Percentiles rank a stretch among this genome's conserved stretches.
Conservation (phyloP, 2,329 filamentous ascomycete genomes). For the Mycosphaerella sp. region DNA sequence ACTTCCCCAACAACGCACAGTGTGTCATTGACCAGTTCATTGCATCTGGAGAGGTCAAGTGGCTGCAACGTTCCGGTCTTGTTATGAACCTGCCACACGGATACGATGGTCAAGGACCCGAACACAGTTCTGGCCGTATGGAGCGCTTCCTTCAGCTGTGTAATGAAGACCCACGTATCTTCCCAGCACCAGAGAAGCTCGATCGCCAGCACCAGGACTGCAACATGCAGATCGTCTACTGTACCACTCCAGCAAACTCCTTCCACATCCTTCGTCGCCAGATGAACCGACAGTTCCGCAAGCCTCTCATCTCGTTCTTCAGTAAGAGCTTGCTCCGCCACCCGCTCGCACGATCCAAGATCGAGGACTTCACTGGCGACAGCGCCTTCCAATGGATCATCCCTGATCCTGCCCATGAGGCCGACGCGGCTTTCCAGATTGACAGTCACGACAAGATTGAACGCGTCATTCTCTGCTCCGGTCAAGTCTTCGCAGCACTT, state of each 20-base stretch:
- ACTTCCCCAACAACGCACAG: conserved; percentile 99
- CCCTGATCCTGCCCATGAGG: conserved; percentile 75
- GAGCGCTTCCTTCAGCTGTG: conserved; percentile 96
- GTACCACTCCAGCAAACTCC: conserved; percentile 91
- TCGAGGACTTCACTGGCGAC: conserved; percentile 86
- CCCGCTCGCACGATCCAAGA: conserved; percentile 77
- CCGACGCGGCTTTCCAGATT: conserved; percentile 53
- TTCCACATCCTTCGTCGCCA: conserved; percentile 96
- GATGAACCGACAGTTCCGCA: conserved; percentile 99
- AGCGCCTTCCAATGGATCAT: conserved; percentile 98
- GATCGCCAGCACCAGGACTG: conserved; percentile 98
- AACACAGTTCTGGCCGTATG: conserved; percentile 95
- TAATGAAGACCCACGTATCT: conserved; percentile 93
- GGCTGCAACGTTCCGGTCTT: conserved; percentile 95
- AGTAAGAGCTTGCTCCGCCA: conserved; percentile 94
- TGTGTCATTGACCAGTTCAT: conserved; percentile 99
- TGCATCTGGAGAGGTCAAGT: conserved; percentile 94
- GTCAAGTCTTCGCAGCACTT: conserved; percentile 87
- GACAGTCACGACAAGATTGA: conserved; percentile 79
- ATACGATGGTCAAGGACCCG: conserved; percentile 95
- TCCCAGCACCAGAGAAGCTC: conserved; percentile 80
- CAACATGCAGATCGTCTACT: conserved; percentile 98
- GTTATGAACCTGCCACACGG: conserved; percentile 96
- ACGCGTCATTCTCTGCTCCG: conserved; percentile 87
- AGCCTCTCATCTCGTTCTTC: conserved; percentile 97